Evolutionary conservation across 805 yeast genomes (phyloP), one percentile per base, ranked within the genome.

Genomic region (Yarrowia sp.): DNA sequence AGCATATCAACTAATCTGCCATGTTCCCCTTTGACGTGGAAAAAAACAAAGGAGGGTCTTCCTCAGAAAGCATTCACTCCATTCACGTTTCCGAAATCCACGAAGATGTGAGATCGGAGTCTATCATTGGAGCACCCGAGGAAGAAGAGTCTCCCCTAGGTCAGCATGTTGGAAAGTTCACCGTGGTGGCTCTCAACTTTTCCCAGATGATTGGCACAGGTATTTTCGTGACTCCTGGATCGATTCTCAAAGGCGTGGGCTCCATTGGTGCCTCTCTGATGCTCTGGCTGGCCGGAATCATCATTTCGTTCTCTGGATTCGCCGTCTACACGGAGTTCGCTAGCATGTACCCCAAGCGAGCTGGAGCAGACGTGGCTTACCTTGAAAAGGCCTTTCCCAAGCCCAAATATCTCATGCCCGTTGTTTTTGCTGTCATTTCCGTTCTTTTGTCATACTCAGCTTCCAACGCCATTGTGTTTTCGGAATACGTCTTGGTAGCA

Each of bases 291-390:
- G 76, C 84, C 19, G 91, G 91, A n/a, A 55, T 55, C 44, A 55
- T 55, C 61, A 55, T 55, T n/a, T 55, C 90, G 2, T 83, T 79
- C 52, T 77, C 83, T 44, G 85, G 85, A 8, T 77, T 86, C 70
- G 80, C 84, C 69, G 87, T 86, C 3, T 87, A 87, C 72, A 79
- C 87, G 74, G 91, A 87, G 72, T 85, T 86, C 71, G 91, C 91
- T 0, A 78, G 86, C 4, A 88, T 86, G 64, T 81, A 87, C 71
- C 90, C 91, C 3, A 80, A 83, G 70, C 80, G 83, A 70, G 85
- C 86, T 70, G 91, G 91, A 34, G 91, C 91, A 47, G 91, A 87
- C 73, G 85, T 86, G 76, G 87, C 87, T 74, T 87, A 87, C 72
- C 79, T 87, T 64, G 89, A 86, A 73, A 79, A 86, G 69, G 84